Percentiles rank a stretch among this genome's conserved stretches.
Evolutionary conservation across 768 basidiomycete species (phyloP).

Genomic region (Lactarius sanguifluus): DNA sequence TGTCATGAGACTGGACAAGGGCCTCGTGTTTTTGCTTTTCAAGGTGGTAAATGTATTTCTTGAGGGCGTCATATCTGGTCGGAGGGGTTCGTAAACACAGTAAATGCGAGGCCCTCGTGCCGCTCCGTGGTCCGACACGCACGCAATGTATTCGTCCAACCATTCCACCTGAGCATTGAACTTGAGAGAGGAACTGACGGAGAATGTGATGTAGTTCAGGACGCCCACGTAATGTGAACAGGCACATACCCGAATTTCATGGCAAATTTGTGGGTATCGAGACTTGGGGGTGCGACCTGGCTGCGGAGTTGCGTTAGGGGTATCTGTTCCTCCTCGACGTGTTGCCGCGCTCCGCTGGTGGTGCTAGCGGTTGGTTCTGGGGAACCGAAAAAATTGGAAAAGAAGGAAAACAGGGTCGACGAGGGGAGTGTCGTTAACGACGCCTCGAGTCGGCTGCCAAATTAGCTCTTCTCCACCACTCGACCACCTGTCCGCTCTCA

Average conservation of each 20-base stretch:
- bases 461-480: not conserved
- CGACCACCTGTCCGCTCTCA: not conserved
- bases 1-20: slow-evolving; percentile 44
- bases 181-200: slow-evolving; percentile 71
- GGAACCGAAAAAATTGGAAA: slow-evolving; percentile 11
- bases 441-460: not conserved
- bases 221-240: not conserved
- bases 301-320: slow-evolving; percentile 21
- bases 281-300: not conserved
- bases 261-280: slow-evolving; percentile 24
- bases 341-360: not conserved
- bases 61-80: slow-evolving; percentile 77
- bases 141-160: slow-evolving; percentile 93
- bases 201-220: not conserved
- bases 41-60: slow-evolving; percentile 81
- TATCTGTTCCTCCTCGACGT: slow-evolving; percentile 20
- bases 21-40: slow-evolving; percentile 70
- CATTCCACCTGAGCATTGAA: slow-evolving; percentile 91
- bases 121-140: slow-evolving; percentile 36
- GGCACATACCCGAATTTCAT: slow-evolving; percentile 64
- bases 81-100: not conserved
- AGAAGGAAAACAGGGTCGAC: slow-evolving; percentile 22
- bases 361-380: slow-evolving; percentile 2
- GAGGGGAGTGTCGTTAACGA: not conserved
- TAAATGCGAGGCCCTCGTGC: not conserved